Conservation (phyloP, 1,284 basidiomycete species). For the Ustilago bromivora region DNA sequence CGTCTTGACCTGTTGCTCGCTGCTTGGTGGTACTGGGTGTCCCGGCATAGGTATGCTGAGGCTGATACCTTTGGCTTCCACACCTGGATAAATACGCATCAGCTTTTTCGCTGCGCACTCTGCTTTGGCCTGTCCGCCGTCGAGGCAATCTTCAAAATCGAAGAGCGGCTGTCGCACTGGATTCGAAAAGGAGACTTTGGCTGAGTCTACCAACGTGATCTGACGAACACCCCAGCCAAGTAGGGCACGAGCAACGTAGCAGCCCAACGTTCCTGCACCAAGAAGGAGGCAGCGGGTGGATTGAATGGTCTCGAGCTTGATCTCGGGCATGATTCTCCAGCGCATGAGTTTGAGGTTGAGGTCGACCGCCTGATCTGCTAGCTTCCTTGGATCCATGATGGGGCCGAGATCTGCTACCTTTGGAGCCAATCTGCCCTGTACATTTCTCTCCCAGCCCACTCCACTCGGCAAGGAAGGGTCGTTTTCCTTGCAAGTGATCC, state of each 20-base stretch:
- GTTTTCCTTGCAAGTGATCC: slow-evolving; percentile 30
- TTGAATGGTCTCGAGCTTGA: slow-evolving; percentile 89
- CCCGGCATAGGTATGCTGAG: slow-evolving; percentile 97
- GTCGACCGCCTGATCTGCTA: slow-evolving; percentile 95
- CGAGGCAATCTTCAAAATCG: slow-evolving; percentile 91
- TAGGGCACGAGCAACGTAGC: slow-evolving; percentile 94
- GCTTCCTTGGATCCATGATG: slow-evolving; percentile 88
- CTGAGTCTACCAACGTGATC: slow-evolving; percentile 92
- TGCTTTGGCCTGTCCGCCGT: slow-evolving; percentile 93
- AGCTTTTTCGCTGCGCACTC: slow-evolving; percentile 87
- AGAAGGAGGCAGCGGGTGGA: slow-evolving; percentile 84
- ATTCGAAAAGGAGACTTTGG: slow-evolving; percentile 92
- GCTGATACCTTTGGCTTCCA: slow-evolving; percentile 81
- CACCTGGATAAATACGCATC: slow-evolving; percentile 89
- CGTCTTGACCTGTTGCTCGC: slow-evolving; percentile 75
- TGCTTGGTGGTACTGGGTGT: slow-evolving; percentile 79
- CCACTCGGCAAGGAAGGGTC: slow-evolving; percentile 73
- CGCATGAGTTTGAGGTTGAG: slow-evolving; percentile 97
- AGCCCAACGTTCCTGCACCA: slow-evolving; percentile 95
- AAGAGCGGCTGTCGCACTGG: slow-evolving; percentile 96
- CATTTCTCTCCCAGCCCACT: slow-evolving; percentile 95
- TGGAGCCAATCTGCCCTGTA: slow-evolving; percentile 84
- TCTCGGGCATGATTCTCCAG: slow-evolving; percentile 91
- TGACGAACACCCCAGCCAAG: slow-evolving; percentile 86
- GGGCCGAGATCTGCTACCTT: slow-evolving; percentile 91